Percentiles rank a stretch among this genome's conserved stretches.
phyloP scores from a whole-genome alignment of 2,329 filamentous ascomycete species.

The Aspergillus pseudoterreus region DNA sequence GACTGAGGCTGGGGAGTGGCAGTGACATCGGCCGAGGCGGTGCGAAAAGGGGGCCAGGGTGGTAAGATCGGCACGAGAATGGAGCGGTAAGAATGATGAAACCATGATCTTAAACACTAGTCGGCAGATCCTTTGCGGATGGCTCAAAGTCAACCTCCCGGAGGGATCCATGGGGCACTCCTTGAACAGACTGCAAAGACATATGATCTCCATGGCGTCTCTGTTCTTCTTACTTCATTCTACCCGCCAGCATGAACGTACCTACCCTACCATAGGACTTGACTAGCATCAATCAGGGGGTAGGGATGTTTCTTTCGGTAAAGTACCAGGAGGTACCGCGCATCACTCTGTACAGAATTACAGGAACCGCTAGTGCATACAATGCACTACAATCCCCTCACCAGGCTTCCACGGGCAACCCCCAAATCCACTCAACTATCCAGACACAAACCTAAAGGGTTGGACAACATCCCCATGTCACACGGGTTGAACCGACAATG shows the following conservation, averaged over 20 bases:
- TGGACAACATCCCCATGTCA: neutral
- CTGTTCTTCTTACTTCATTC: neutral
- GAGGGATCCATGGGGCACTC: neutral
- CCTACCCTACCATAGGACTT: too few relatives aligned
- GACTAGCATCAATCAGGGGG: too few relatives aligned
- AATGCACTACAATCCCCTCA: neutral
- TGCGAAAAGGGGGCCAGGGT: constrained; percentile 20
- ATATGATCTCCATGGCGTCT: neutral
- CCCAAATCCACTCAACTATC: too few relatives aligned
- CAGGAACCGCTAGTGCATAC: too few relatives aligned
- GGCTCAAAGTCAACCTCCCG: neutral
- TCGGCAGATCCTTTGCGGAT: constrained; percentile 13
- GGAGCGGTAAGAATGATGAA: constrained; percentile 17
- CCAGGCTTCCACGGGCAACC: neutral
- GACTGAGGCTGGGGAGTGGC: constrained; percentile 30
- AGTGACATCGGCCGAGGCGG: constrained; percentile 28
- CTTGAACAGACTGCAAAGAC: neutral
- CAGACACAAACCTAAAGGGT: neutral
- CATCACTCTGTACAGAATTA: too few relatives aligned
- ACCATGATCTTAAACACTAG: constrained; percentile 17
- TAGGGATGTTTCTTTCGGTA: too few relatives aligned
- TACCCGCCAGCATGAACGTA: too few relatives aligned
- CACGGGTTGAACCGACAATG: neutral
- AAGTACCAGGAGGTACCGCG: too few relatives aligned
- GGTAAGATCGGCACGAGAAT: constrained; percentile 22